Base-by-base conservation (phyloP, 2,329 filamentous ascomycete genomes). In the Phyllosticta ampelicida region DNA sequence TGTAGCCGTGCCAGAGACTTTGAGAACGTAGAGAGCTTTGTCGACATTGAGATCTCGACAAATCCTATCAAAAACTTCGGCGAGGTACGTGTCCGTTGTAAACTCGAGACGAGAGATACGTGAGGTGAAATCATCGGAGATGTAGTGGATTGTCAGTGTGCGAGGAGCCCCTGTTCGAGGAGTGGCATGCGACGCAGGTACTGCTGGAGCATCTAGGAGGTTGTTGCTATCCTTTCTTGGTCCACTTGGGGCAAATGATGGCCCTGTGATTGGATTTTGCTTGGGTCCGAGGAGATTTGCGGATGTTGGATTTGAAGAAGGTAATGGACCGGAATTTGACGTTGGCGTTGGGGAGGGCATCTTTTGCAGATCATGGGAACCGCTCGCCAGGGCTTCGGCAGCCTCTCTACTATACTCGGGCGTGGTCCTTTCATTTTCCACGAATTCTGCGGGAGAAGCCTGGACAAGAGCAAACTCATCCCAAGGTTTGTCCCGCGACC, bases 401-500 rank as follows among this genome's bases (percentile, higher is more conserved):
- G 73, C 70, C 63, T 85, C 82, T 59, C 81, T 78, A 56, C 82
- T 80, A 60, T 84, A 86, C 55, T 86, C 78, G 5, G 86, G 86
- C 2, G 86, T 89, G 56, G 83, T 67, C 48, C 74, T 77, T 67
- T 88, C 82, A 65, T 91, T 90, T 58, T 87, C 84, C 57, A 77
- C 76, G 64, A 84, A 86, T 65, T 87, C 85, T 10, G 80, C 80
- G 59, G 83, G 77, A 1, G 83, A 85, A 2, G 89, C 89, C 65
- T 85, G 82, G 11, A 89, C 86, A 23, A 95, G 76, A 11, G 86
- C 89, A 71, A 95, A 92, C 64, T 94, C 89, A 65, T 92, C 88
- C 75, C 86, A 89, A 0, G 87, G 84, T 66, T 86, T 89, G 20
- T 86, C 87, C 62, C 87, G 85, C 60, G 86, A 83, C 58, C 88